These are phyloP conservation scores for Cyanidioschyzon merolae DNA, from an alignment of 23 red algal species.

Conservation along the genomic window DNA sequence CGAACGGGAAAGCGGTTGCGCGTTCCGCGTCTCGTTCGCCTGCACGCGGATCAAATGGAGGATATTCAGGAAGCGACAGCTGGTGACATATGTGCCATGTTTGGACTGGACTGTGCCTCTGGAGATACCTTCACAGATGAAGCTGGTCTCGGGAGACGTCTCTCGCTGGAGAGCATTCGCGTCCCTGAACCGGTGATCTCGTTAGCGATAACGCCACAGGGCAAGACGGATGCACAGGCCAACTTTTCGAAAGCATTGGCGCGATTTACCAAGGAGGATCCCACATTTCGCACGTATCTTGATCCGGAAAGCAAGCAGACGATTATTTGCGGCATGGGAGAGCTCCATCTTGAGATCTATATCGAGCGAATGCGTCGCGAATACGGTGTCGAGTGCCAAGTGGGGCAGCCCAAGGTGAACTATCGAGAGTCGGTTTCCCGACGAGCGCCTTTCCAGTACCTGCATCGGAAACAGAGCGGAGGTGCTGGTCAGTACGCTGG, in stretches of 20 bases:
- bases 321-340: constrained; percentile 96
- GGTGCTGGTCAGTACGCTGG: constrained; percentile 93
- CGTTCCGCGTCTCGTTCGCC: constrained; percentile 78
- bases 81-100: constrained; percentile 97
- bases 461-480: constrained; percentile 97
- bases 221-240: constrained; percentile 24
- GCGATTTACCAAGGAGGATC: constrained; percentile 86
- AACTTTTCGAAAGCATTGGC: constrained; percentile 71
- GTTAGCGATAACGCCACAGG: constrained; percentile 62
- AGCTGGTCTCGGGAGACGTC: constrained; percentile 17
- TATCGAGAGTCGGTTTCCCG: constrained; percentile 74
- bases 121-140: constrained; percentile 88
- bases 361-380: constrained; percentile 87
- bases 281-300: constrained; percentile 74
- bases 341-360: constrained; percentile 94
- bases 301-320: constrained; percentile 88
- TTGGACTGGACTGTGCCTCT: constrained; percentile 91
- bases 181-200: constrained; percentile 90
- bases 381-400: constrained; percentile 68
- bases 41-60: constrained; percentile 92
- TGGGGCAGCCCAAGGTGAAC: constrained; percentile 87
- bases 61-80: constrained; percentile 66
- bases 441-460: constrained; percentile 58
- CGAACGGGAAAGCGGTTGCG: constrained; percentile 76
- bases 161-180: constrained; percentile 82